phyloP scores from a whole-genome alignment of 192 early-diverging fungal species.

The Backusella morwellensis region DNA sequence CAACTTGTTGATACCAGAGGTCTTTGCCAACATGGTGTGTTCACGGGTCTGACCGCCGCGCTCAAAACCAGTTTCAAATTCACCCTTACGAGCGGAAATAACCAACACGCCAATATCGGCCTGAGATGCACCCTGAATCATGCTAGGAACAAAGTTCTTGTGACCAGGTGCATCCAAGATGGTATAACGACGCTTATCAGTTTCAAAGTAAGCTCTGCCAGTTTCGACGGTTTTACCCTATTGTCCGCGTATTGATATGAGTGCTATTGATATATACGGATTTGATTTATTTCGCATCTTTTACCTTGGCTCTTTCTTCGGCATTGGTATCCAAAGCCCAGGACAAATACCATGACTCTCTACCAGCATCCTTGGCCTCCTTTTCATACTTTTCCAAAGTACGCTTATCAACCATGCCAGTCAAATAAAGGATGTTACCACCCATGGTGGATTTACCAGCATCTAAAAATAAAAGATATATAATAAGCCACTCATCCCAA shows the following conservation, averaged over 20 bases:
- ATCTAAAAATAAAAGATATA: slow-evolving; percentile 41
- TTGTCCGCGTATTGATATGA: no score
- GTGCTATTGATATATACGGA: no score
- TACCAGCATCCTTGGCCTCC: slow-evolving; percentile 95
- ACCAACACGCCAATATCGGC: slow-evolving; percentile 95
- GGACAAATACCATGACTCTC: slow-evolving; percentile 98
- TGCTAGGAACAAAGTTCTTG: slow-evolving; percentile 97
- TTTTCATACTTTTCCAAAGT: slow-evolving; percentile 99
- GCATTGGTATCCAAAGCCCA: slow-evolving; percentile 97
- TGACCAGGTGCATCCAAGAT: slow-evolving; percentile 99
- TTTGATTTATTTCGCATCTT: not conserved
- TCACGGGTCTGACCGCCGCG: slow-evolving; percentile 98
- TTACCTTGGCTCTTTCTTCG: slow-evolving; percentile 93
- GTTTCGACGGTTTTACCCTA: slow-evolving; percentile 98
- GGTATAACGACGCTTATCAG: slow-evolving; percentile 91
- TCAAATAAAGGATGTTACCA: slow-evolving; percentile 92
- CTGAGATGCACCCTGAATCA: slow-evolving; percentile 96
- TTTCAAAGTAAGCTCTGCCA: slow-evolving; percentile 98
- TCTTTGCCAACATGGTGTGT: slow-evolving; percentile 96
- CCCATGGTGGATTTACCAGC: slow-evolving; percentile 99
- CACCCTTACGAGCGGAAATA: slow-evolving; percentile 96
- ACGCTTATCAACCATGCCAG: slow-evolving; percentile 99
- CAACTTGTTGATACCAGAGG: slow-evolving; percentile 91
- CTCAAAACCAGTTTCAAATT: slow-evolving; percentile 99
- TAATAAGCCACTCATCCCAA: not conserved